Evolutionary conservation across 1,139 yeast species (phyloP).

Genomic region (Candida sojae): DNA sequence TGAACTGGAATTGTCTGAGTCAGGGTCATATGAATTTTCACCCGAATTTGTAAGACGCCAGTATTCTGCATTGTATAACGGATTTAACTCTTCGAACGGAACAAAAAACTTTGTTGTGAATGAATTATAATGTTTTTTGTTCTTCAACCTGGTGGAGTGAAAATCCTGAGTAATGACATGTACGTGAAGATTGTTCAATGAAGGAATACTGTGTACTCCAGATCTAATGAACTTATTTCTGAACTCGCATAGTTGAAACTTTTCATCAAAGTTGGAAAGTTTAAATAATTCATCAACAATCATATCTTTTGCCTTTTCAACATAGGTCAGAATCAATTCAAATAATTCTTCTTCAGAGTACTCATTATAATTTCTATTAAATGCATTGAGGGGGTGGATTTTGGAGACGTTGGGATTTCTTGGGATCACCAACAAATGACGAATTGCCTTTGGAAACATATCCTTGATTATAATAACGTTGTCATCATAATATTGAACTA

Average conservation of each 20-base stretch:
- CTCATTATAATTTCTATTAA: conserved; percentile 27
- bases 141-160: conserved; percentile 53
- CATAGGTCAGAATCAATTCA: conserved; percentile 32
- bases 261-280: conserved; percentile 12
- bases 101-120: conserved; percentile 70
- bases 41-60: background rate
- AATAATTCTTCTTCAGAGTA: conserved; percentile 26
- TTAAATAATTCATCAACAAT: conserved; percentile 37
- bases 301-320: conserved; percentile 42
- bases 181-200: conserved; percentile 67
- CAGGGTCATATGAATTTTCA: conserved; percentile 8
- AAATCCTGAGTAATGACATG: conserved; percentile 74
- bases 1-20: conserved; percentile 8
- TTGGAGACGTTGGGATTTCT: conserved; percentile 40
- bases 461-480: conserved; percentile 61
- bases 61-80: conserved; percentile 4
- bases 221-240: conserved; percentile 44
- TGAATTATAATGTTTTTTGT: conserved; percentile 69
- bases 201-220: conserved; percentile 75
- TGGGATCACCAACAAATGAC: conserved; percentile 67
- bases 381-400: conserved; percentile 56
- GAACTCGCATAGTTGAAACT: conserved; percentile 19
- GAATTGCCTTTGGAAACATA: conserved; percentile 60
- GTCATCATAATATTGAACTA: conserved; percentile 47
- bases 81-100: conserved; percentile 35